Evolutionary conservation across 371 early-diverging fungal genomes (phyloP), one percentile per base, ranked within the genome.

Genomic region (Thermomucor indicae-seudaticae): DNA sequence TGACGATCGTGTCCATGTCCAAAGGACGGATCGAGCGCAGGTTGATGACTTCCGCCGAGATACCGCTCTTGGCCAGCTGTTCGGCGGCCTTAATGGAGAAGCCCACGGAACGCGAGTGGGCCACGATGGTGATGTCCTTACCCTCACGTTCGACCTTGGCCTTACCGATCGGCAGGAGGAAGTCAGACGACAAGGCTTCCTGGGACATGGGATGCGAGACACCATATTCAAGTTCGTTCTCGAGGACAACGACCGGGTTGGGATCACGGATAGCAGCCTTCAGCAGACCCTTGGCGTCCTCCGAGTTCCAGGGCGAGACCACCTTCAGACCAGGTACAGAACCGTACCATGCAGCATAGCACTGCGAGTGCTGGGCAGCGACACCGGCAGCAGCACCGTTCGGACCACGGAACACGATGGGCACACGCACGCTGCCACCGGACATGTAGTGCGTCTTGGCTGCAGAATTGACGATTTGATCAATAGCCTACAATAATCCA

Each of bases 381-480:
- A 98, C 99, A 68, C 99, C 99, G 35, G 93, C 89, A 57, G 97
- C 96, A 42, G 95, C 96, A 58, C 99, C 99, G 81, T 99, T 99
- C 49, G 99, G 99, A 14, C 99, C 99, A 64, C 99, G 89, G 88
- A 99, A 99, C 11, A 99, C 99, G 62, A 99, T 98, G 20, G 98
- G 97, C 68, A 91, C 90, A 46, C 65, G 62, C 30, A 90, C 89
- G 17, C 84, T 78, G 37, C 96, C 97, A 42, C 96, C 99, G 31
- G 97, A 92, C 99, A 99, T 99, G 80, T 99, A 99, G 55, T 86
- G 81, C 23, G 96, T 93, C 80, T 99, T 99, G 58, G 96, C 99
- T 42, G 96, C 97, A 51, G 98, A 97, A 88, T 99, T 99, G 68
- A 99, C 92, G 51, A 99, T 91, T 64, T 99, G 99, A 72, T 99